phyloP scores from a whole-genome alignment of 257 asterid species.

The Solanum microdontum region DNA sequence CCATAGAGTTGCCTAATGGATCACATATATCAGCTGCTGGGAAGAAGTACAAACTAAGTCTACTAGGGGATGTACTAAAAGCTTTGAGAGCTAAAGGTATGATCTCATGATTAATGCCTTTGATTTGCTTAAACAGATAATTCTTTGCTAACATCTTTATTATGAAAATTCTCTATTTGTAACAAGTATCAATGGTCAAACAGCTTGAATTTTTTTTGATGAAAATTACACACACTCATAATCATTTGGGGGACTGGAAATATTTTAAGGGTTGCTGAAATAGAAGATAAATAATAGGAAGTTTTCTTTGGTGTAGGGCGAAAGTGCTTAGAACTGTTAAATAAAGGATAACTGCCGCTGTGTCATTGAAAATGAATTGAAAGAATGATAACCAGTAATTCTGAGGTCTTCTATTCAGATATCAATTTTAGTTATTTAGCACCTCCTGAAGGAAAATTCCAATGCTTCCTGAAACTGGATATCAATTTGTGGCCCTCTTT shows the following conservation, averaged over 20 bases:
- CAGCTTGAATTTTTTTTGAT: neutral
- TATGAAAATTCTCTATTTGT: neutral
- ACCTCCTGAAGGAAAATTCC: neutral
- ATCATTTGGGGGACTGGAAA: neutral
- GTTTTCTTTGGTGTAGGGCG: neutral
- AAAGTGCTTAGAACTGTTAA: neutral
- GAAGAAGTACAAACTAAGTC: constrained; percentile 58
- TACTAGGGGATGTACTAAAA: constrained; percentile 44
- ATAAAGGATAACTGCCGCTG: neutral
- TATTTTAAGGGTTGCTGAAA: neutral
- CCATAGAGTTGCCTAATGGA: constrained; percentile 69
- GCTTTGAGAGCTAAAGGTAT: constrained; percentile 67
- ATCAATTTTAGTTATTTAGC: neutral
- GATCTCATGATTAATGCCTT: neutral
- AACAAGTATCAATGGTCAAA: neutral
- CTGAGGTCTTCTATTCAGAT: neutral
- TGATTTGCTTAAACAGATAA: neutral
- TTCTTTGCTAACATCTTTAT: neutral
- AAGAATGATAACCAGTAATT: neutral
- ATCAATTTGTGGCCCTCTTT: neutral
- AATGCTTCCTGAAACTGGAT: neutral
- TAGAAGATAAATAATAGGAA: neutral
- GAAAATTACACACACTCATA: neutral
- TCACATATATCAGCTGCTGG: constrained; percentile 52
- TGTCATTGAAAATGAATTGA: neutral